These are phyloP conservation scores for Mycosarcoma maydis DNA, from an alignment of 1,284 basidiomycete genomes.

Conservation along the genomic window DNA sequence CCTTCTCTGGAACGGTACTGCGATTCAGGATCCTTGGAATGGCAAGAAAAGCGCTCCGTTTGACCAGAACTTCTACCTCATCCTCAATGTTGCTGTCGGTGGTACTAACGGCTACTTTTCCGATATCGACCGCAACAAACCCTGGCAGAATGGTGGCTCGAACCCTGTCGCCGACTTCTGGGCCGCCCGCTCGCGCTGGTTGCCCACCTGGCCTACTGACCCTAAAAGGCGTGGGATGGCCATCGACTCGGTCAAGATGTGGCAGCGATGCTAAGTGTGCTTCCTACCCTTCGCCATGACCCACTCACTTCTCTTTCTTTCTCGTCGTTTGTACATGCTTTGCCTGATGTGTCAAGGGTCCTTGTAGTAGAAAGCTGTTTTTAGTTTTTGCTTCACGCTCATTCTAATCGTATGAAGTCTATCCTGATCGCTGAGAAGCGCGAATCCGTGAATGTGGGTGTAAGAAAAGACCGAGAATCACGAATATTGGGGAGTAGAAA, in stretches of 20 bases:
- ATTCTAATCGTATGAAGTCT: conserved; percentile 1
- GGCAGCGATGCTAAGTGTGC: conserved; percentile 67
- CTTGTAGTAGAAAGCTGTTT: neutral
- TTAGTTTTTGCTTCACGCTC: neutral
- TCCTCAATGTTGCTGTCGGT: conserved; percentile 81
- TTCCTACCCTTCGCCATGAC: neutral
- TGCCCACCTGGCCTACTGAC: conserved; percentile 43
- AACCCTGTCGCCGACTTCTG: conserved; percentile 70
- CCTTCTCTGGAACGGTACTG: conserved; percentile 75
- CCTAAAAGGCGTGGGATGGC: conserved; percentile 73
- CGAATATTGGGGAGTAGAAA: no score
- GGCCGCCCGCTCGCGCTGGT: conserved; percentile 64
- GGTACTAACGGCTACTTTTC: conserved; percentile 79
- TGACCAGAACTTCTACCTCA: conserved; percentile 85
- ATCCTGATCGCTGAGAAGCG: no score
- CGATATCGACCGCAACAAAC: conserved; percentile 74
- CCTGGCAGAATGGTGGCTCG: conserved; percentile 26
- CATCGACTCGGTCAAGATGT: conserved; percentile 80
- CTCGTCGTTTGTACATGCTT: neutral
- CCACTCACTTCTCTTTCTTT: neutral
- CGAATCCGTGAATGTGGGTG: no score
- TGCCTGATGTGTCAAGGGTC: conserved; percentile 7
- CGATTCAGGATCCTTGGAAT: conserved; percentile 71
- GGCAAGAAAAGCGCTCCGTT: conserved; percentile 77
- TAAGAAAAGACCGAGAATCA: no score